Conservation (phyloP, 805 yeast species). For the Schwanniomyces occidentalis region DNA sequence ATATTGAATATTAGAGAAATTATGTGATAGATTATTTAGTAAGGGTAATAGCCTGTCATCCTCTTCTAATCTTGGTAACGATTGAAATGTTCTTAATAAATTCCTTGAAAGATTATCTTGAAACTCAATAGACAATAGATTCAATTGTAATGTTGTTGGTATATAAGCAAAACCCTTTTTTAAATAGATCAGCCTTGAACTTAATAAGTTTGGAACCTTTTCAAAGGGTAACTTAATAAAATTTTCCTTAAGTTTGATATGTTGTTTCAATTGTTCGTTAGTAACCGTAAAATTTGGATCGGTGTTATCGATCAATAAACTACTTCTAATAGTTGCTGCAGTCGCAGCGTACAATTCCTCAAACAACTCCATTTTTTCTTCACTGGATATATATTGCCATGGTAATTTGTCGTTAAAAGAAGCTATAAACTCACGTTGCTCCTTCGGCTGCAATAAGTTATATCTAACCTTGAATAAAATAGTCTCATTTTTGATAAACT, state of each 20-base stretch:
- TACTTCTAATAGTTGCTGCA: slow-evolving; percentile 39
- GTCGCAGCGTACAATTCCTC: slow-evolving; percentile 58
- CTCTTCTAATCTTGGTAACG: slow-evolving; percentile 83
- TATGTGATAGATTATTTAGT: slow-evolving; percentile 69
- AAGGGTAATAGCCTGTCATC: slow-evolving; percentile 88
- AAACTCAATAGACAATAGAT: slow-evolving; percentile 70
- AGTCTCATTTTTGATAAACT: slow-evolving; percentile 78
- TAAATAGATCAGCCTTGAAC: slow-evolving; percentile 68
- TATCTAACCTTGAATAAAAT: slow-evolving; percentile 74
- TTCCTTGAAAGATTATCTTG: slow-evolving; percentile 49
- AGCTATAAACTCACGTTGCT: slow-evolving; percentile 70
- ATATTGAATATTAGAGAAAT: slow-evolving; percentile 48
- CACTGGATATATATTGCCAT: slow-evolving; percentile 65
- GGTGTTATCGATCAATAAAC: slow-evolving; percentile 33
- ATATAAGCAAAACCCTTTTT: slow-evolving; percentile 76
- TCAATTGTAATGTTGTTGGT: slow-evolving; percentile 77
- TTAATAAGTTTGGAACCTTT: slow-evolving; percentile 74
- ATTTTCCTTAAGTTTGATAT: slow-evolving; percentile 53
- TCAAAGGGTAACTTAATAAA: slow-evolving; percentile 89
- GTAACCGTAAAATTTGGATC: slow-evolving; percentile 27
- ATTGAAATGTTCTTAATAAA: slow-evolving; percentile 68
- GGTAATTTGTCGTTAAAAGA: slow-evolving; percentile 56
- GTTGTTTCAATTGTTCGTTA: slow-evolving; percentile 54
- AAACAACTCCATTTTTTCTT: slow-evolving; percentile 55
- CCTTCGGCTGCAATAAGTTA: slow-evolving; percentile 58